A percentile compares a stretch with the other conserved stretches of the same genome.
phyloP scores from a whole-genome alignment of 805 yeast genomes.

The Teunomyces funiuensis region DNA sequence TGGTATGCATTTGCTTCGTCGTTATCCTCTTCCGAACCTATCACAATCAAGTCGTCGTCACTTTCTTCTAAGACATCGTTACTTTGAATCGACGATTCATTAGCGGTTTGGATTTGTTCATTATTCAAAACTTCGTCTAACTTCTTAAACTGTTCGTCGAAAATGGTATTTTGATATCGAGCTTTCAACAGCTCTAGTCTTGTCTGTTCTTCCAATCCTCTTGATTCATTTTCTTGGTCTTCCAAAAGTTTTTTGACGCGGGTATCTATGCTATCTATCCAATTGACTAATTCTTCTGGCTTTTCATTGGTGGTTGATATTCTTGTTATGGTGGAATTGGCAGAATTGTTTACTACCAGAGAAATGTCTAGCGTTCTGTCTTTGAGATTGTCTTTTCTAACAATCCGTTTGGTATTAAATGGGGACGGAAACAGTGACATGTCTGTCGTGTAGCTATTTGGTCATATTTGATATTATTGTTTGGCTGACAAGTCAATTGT shows the following conservation, averaged over 20 bases:
- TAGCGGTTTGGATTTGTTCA: background rate
- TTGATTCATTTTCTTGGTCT: constrained; percentile 18
- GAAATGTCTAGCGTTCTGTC: background rate
- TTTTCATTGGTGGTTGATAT: constrained; percentile 1
- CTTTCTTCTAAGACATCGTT: constrained; percentile 5
- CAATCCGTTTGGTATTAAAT: constrained; percentile 14
- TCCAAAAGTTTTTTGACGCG: constrained; percentile 19
- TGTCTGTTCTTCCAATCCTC: constrained; percentile 11
- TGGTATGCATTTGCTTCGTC: constrained; percentile 1
- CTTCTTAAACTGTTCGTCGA: constrained; percentile 26
- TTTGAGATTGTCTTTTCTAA: background rate
- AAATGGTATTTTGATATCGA: constrained; percentile 21
- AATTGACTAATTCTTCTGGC: constrained; percentile 23
- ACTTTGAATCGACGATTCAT: background rate
- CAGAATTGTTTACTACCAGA: background rate
- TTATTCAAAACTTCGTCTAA: constrained; percentile 14
- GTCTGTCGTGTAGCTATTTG: background rate
- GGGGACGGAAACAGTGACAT: constrained; percentile 22
- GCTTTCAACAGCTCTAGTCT: constrained; percentile 19
- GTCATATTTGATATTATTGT: too few species aligned
- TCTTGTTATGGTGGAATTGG: background rate
- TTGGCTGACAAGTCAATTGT: too few species aligned
- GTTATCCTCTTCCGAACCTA: constrained; percentile 6
- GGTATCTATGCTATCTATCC: constrained; percentile 31
- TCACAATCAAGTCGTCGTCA: constrained; percentile 4